phyloP scores from a whole-genome alignment of 176 grass and related monocot genomes.

The Musa itinerans region DNA sequence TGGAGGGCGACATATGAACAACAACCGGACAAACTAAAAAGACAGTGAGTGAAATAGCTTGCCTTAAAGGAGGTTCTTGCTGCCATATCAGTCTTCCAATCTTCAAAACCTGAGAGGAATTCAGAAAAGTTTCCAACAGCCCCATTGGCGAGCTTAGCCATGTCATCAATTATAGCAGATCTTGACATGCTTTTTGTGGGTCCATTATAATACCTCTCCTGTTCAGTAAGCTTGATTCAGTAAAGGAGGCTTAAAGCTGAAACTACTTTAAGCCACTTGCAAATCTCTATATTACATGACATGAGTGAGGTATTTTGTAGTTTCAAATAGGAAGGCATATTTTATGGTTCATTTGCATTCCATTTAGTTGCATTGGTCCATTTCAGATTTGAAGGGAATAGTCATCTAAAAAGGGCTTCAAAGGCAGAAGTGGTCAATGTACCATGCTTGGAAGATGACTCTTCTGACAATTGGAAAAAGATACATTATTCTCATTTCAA shows the following conservation, averaged over 20 bases:
- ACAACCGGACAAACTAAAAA: neutral
- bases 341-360: neutral
- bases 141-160: constrained; percentile 38
- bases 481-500: too few species aligned
- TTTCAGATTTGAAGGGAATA: too few species aligned
- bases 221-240: constrained; percentile 21
- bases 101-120: constrained; percentile 62
- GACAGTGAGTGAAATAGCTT: neutral
- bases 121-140: constrained; percentile 52
- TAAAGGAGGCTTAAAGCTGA: neutral
- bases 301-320: neutral
- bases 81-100: constrained; percentile 43
- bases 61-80: constrained; percentile 83
- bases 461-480: too few species aligned
- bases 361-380: too few species aligned
- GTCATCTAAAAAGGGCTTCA: too few species aligned
- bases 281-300: neutral
- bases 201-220: constrained; percentile 66
- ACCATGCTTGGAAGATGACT: too few species aligned
- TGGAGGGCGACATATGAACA: neutral
- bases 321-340: neutral
- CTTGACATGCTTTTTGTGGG: constrained; percentile 39
- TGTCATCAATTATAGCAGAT: constrained; percentile 31
- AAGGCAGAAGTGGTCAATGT: too few species aligned
- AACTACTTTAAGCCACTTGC: neutral